phyloP scores from a whole-genome alignment of 2,329 filamentous ascomycete genomes.

The Ophiostoma himal-ulmi region DNA sequence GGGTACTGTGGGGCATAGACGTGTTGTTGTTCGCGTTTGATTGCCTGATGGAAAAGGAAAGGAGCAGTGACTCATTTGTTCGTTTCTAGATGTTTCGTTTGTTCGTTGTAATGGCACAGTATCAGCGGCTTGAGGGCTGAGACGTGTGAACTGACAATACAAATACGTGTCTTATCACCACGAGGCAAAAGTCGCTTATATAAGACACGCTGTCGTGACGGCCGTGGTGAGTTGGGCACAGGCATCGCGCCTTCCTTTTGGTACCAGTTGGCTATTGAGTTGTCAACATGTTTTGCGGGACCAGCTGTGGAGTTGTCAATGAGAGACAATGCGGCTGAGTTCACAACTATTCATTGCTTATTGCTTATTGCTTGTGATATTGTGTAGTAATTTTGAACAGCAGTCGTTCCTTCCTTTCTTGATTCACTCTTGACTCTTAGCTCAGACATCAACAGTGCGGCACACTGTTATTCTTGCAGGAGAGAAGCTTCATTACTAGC shows the following conservation, averaged over 20 bases:
- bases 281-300: not conserved
- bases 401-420: not conserved
- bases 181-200: not conserved
- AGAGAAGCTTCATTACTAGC: not conserved
- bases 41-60: not conserved
- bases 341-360: not conserved
- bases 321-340: not conserved
- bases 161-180: not conserved
- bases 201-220: not conserved
- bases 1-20: not conserved
- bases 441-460: not conserved
- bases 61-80: not conserved
- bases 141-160: not conserved
- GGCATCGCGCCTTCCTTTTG: not conserved
- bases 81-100: conserved; percentile 8
- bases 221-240: not conserved
- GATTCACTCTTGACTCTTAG: not conserved
- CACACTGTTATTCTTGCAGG: not conserved
- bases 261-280: not conserved
- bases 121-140: not conserved
- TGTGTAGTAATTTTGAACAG: not conserved
- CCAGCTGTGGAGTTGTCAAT: not conserved
- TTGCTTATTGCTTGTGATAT: not conserved
- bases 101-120: not conserved
- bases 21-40: not conserved